These are phyloP conservation scores for Poa pratensis DNA, from an alignment of 176 grass and related monocot species.

Conservation along the genomic window DNA sequence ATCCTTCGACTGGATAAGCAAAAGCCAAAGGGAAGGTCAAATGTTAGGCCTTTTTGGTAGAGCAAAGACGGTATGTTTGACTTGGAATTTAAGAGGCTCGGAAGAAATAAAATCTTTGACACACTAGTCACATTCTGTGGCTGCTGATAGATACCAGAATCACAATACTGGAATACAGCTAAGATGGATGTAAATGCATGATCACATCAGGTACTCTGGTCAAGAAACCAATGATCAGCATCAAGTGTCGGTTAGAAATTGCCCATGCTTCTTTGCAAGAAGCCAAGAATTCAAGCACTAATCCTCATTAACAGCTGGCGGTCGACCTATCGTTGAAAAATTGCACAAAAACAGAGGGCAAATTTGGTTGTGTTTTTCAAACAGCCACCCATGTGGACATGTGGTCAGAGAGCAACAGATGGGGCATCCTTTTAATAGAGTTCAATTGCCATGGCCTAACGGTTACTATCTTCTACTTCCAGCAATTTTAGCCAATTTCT, in stretches of 20 bases:
- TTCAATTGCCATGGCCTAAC: constrained; percentile 40
- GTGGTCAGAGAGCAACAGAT: background rate
- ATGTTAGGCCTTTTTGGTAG: background rate
- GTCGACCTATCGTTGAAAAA: background rate
- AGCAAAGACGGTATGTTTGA: constrained; percentile 28
- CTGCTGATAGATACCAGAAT: constrained; percentile 3
- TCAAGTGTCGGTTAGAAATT: constrained; percentile 1
- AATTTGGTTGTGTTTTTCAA: background rate
- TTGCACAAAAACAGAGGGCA: background rate
- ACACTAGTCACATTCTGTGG: constrained; percentile 6
- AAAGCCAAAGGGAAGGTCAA: constrained; percentile 3
- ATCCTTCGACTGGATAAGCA: background rate
- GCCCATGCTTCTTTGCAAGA: constrained; percentile 22
- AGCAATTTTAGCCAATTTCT: background rate
- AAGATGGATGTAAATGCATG: background rate
- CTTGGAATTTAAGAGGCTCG: background rate
- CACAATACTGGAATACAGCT: constrained; percentile 31
- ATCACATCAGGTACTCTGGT: background rate
- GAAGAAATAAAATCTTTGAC: constrained; percentile 12
- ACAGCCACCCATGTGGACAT: constrained; percentile 6
- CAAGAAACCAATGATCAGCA: constrained; percentile 22
- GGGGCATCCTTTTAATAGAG: constrained; percentile 20
- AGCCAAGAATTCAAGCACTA: background rate
- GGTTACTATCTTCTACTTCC: constrained; percentile 29
- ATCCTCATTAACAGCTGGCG: background rate